These are phyloP conservation scores for Medicago ruthenica DNA, from an alignment of 306 rosid genomes.

Conservation along the genomic window DNA sequence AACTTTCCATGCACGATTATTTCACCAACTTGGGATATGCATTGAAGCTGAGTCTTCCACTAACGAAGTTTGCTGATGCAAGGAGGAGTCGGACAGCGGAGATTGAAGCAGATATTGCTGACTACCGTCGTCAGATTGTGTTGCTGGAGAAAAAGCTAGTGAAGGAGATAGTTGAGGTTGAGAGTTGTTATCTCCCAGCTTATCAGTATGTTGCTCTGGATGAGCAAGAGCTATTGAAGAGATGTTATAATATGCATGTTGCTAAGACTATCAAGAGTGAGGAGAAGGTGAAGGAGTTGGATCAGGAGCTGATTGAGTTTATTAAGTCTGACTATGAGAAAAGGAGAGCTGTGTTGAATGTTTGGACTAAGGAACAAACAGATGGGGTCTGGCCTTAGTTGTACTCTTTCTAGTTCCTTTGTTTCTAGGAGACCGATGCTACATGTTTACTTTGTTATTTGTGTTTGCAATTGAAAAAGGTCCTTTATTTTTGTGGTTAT, in stretches of 20 bases:
- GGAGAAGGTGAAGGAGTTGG: background rate
- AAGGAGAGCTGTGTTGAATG: background rate
- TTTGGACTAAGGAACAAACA: background rate
- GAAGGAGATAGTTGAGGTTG: background rate
- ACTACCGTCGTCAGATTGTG: background rate
- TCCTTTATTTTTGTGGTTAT: too few species aligned
- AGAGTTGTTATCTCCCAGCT: background rate
- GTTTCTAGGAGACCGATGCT: background rate
- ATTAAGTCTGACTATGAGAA: background rate
- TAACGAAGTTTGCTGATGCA: background rate
- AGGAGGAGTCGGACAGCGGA: background rate
- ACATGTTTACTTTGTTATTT: too few species aligned
- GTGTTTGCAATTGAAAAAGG: too few species aligned
- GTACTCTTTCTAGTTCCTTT: too few species aligned
- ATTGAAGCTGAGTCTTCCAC: background rate
- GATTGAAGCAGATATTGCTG: background rate
- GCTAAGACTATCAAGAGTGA: background rate
- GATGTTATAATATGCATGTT: background rate
- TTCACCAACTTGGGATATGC: background rate
- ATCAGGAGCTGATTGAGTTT: background rate
- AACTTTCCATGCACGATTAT: too few species aligned
- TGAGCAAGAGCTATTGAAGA: background rate
- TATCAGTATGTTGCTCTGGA: background rate
- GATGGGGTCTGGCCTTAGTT: too few species aligned
- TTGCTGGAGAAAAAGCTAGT: background rate